These are phyloP conservation scores for Trichoderma afroharzianum DNA, from an alignment of 2,329 filamentous ascomycete species.

Conservation along the genomic window DNA sequence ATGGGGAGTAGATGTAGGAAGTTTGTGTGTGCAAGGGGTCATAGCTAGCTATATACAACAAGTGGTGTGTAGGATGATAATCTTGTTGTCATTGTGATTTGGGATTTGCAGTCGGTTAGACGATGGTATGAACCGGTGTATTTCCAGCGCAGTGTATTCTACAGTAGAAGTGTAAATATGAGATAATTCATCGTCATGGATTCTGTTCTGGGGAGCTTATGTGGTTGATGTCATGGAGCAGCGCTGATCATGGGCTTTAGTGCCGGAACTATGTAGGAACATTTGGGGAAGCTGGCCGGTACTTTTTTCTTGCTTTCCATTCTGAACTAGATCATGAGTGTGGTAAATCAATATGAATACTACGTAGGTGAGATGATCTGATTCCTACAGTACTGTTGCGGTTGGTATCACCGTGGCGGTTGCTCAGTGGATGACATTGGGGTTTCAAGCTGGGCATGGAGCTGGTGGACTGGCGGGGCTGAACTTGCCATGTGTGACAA, in stretches of 20 bases:
- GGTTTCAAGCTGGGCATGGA: not conserved
- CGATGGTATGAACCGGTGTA: not conserved
- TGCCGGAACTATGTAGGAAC: not conserved
- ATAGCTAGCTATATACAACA: not conserved
- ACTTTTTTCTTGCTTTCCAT: not conserved
- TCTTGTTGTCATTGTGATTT: not conserved
- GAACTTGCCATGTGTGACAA: not conserved
- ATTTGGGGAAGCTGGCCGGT: not conserved
- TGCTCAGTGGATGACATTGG: not conserved
- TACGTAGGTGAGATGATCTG: not conserved
- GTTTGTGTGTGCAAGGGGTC: not conserved
- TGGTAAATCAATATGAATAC: not conserved
- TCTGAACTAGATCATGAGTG: not conserved
- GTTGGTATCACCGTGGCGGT: not conserved
- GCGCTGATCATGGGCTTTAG: not conserved
- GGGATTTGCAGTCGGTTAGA: not conserved
- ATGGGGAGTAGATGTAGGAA: not conserved
- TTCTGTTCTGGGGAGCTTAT: not conserved
- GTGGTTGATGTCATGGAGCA: not conserved
- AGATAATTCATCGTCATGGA: slow-evolving; percentile 2
- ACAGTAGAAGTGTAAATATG: not conserved
- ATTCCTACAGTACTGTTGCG: not conserved
- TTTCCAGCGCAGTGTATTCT: not conserved
- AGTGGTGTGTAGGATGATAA: not conserved
- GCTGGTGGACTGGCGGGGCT: too few relatives aligned